Evolutionary conservation across 2,329 filamentous ascomycete genomes (phyloP), one percentile per base, ranked within the genome.

Genomic region (Neofusicoccum umdonicola): DNA sequence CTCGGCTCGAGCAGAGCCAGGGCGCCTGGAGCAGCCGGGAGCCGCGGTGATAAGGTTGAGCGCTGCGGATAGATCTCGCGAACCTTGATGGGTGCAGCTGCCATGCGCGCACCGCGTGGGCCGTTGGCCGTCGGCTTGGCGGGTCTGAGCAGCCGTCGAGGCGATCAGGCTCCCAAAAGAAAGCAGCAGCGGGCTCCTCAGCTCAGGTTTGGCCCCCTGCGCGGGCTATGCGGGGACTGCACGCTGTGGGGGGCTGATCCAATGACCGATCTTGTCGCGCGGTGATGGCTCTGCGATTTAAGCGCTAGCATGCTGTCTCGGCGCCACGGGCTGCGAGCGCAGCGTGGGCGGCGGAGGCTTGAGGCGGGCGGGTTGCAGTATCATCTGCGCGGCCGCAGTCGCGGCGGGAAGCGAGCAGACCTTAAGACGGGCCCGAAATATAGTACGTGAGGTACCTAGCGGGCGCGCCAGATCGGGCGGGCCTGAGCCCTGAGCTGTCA

Each of bases 221-320:
- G 42, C 50, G 34, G 31, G 50, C 50, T 35, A 35, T 15, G 56
- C 56, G 56, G 56, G 56, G 56, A 60, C 41, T 8, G 56, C 9
- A n/a, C n/a, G 56, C 27, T 47, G 56, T 47, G 56, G 56, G 56
- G 54, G 42, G 56, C 27, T 60, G 56, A 60, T 60, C 56, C 56
- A 60, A 60, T 60, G 41, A 44, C 54, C 8, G 37, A 57, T 57
- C 52, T 15, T 3, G 8, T 31, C 56, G 19, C 31, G 27, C 37
- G 42, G 42, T 47, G 50, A 52, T 31, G 50, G 31, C 42, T 44
- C 42, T 44, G 52, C 37, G 52, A n/a, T 12, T 58, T 35, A 58
- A 60, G 56, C 56, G 56, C 56, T 60, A 60, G 56, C 50, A 52
- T 27, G 56, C 42, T 60, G 56, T 60, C 56, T 60, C 56, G 56